phyloP scores from a whole-genome alignment of 352 stramenopile species.

The Phytophthora boehmeriae region DNA sequence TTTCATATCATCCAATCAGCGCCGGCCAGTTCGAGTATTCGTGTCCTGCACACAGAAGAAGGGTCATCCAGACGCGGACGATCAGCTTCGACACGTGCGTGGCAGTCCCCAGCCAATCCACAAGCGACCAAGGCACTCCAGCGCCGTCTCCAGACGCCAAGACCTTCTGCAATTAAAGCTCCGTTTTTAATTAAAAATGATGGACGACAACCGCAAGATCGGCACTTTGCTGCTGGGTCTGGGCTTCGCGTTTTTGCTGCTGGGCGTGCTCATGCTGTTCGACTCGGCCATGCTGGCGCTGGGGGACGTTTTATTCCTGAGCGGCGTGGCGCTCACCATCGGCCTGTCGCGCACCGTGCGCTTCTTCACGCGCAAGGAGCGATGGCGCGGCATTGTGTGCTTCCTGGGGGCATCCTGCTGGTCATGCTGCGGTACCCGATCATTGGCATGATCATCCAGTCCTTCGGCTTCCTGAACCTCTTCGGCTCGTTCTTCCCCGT shows the following conservation, averaged over 20 bases:
- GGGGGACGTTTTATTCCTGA: conserved; percentile 94
- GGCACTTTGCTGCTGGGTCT: conserved; percentile 93
- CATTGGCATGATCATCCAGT: conserved; percentile 93
- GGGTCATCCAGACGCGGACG: background rate
- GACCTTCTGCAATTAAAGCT: no score
- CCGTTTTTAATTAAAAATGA: conserved; percentile 33
- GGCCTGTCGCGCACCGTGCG: conserved; percentile 90
- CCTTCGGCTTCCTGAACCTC: conserved; percentile 95
- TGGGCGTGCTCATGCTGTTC: conserved; percentile 95
- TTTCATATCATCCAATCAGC: conserved; percentile 36
- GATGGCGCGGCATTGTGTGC: conserved; percentile 93
- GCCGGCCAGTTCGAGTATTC: conserved; percentile 16
- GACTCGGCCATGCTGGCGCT: conserved; percentile 93
- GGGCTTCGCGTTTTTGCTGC: conserved; percentile 92
- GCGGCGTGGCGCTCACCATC: conserved; percentile 95
- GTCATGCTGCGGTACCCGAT: conserved; percentile 94
- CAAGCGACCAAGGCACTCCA: background rate
- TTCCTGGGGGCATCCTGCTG: conserved; percentile 94
- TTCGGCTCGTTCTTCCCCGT: conserved; percentile 97
- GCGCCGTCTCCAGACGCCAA: no score
- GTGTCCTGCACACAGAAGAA: background rate
- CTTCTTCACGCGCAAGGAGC: conserved; percentile 95
- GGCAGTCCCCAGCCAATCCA: background rate
- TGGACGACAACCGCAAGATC: conserved; percentile 97
- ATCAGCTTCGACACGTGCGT: conserved; percentile 6